Evolutionary conservation across 176 grass and related monocot genomes (phyloP), one percentile per base, ranked within the genome.

Genomic region (Pontederia crassipes): DNA sequence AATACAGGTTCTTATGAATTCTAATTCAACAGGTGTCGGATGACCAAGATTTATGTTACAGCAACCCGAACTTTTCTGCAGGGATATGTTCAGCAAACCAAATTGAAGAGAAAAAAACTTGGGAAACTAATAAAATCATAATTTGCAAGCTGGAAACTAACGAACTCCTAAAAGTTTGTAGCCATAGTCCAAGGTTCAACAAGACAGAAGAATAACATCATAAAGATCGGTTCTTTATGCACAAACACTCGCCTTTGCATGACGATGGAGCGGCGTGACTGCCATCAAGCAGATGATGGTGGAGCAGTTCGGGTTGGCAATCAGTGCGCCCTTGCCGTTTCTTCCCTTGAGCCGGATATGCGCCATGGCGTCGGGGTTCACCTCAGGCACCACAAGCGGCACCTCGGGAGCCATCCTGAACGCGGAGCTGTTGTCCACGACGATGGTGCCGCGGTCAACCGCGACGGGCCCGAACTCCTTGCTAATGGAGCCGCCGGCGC

Each of bases 271-370:
- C 24, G 93, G 93, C 52, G 93, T 98, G 46, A 78, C 93, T 58
- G 84, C 93, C 93, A 98, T 81, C 45, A 92, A 80, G 72, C 93
- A 98, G 17, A 92, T 98, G 71, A 98, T 98, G 57, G 93, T 98
- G 0, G 93, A 98, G 8, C 93, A 98, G 70, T 98, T 98, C 11
- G 93, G 93, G 48, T 92, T 98, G 0, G 93, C 93, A 17, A 98
- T 81, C 46, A 98, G 83, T 1, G 87, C 87, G 4, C 93, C 93
- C 17, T 88, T 70, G 15, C 91, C 91, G 17, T 58, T 67, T 49
- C 80, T 77, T 20, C 80, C 80, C 45, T 82, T 77, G 2, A 98
- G 61, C 40, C 68, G 74, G 3, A 98, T 64, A 54, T 69, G 72
- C 15, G 57, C 76, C 87, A 98, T 98, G 45, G 87, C 93, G 71